Conservation (phyloP, 1,284 basidiomycete species). For the Sutorius eximius region DNA sequence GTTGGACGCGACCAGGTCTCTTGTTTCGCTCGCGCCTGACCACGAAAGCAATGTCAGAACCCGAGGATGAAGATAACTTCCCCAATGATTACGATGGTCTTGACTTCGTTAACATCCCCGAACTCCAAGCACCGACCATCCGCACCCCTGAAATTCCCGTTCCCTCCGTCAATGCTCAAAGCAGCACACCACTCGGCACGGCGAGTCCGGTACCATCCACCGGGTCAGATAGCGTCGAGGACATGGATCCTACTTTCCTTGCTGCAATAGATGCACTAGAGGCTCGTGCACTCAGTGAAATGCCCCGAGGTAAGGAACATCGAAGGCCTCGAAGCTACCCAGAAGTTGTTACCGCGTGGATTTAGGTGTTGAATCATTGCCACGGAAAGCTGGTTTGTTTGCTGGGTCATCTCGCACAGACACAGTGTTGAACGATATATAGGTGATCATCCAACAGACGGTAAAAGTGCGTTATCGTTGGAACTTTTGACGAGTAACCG, state of each 20-base stretch:
- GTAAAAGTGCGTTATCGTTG: constrained; percentile 7
- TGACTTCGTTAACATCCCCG: constrained; percentile 35
- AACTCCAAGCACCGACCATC: constrained; percentile 35
- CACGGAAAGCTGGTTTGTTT: constrained; percentile 9
- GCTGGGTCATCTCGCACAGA: neutral
- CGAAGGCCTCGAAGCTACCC: neutral
- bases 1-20: neutral
- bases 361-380: neutral
- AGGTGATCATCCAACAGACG: constrained; percentile 5
- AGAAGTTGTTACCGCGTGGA: neutral
- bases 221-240: constrained; percentile 34
- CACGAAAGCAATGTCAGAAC: constrained; percentile 22
- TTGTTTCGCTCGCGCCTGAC: neutral
- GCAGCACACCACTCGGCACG: neutral
- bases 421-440: constrained; percentile 1
- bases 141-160: neutral
- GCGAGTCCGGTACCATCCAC: constrained; percentile 24
- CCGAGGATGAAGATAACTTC: constrained; percentile 37
- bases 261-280: constrained; percentile 45
- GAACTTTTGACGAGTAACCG: neutral
- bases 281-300: constrained; percentile 19
- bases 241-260: constrained; percentile 36
- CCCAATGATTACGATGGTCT: constrained; percentile 45
- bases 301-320: constrained; percentile 11
- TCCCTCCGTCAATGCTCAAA: neutral